These are phyloP conservation scores for Obelidium mucronatum DNA, from an alignment of 192 early-diverging fungal species.

Conservation along the genomic window DNA sequence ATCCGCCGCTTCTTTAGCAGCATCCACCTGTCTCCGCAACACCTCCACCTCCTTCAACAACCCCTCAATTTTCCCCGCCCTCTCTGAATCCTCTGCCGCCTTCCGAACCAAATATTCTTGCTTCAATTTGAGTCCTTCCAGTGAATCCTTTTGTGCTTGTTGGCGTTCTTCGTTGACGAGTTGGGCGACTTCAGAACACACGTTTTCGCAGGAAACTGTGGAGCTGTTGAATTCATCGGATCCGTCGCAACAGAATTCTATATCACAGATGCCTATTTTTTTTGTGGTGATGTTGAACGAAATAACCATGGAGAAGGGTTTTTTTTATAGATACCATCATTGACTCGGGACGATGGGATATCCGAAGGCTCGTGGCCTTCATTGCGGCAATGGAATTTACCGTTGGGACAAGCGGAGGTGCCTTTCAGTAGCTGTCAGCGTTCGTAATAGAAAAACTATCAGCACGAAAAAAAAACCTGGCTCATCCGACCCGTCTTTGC, in stretches of 20 bases:
- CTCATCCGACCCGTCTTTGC: constrained; percentile 91
- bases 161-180: constrained; percentile 9
- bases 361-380: constrained; percentile 68
- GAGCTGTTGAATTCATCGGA: constrained; percentile 78
- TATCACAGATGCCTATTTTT: constrained; percentile 91
- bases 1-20: neutral
- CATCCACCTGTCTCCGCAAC: constrained; percentile 31
- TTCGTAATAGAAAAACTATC: neutral
- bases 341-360: constrained; percentile 78
- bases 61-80: neutral
- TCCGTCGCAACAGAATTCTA: constrained; percentile 92
- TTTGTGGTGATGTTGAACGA: too few species aligned
- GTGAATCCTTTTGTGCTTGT: neutral
- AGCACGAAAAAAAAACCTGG: constrained; percentile 64
- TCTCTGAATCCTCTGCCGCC: neutral
- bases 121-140: constrained; percentile 20
- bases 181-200: constrained; percentile 64
- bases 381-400: constrained; percentile 86
- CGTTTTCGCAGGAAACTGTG: constrained; percentile 67
- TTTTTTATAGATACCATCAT: too few species aligned
- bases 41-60: constrained; percentile 50
- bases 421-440: constrained; percentile 50
- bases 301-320: too few species aligned
- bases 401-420: constrained; percentile 87
- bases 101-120: constrained; percentile 5